phyloP scores from a whole-genome alignment of 306 rosid species.

The Albizia julibrissin region DNA sequence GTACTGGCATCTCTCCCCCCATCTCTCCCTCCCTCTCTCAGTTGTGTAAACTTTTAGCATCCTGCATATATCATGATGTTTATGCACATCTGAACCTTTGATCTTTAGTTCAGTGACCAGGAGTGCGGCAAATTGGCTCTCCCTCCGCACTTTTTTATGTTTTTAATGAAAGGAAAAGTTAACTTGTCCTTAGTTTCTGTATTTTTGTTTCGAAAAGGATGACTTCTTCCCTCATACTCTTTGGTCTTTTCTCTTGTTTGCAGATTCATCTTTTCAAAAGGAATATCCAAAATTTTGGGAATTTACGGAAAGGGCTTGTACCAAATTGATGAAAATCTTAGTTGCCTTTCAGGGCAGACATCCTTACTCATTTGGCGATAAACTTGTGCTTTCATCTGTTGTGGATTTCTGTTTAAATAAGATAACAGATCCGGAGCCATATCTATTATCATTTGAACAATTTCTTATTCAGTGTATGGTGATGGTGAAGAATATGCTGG shows the following conservation, averaged over 20 bases:
- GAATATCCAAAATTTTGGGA: conserved; percentile 78
- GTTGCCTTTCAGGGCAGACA: conserved; percentile 88
- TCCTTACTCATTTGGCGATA: conserved; percentile 90
- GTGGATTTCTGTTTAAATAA: conserved; percentile 82
- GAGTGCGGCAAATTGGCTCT: conserved; percentile 1
- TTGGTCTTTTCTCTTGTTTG: conserved; percentile 30
- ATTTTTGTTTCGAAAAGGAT: conserved; percentile 15
- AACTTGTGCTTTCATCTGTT: conserved; percentile 77
- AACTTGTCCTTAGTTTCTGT: conserved; percentile 29
- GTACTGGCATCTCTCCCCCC: background rate
- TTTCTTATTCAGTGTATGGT: conserved; percentile 97
- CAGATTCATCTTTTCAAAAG: conserved; percentile 87
- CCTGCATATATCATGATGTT: conserved; percentile 8
- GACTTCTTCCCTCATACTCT: conserved; percentile 33
- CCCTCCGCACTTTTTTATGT: background rate
- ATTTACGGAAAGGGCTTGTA: conserved; percentile 76
- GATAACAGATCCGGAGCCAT: conserved; percentile 87
- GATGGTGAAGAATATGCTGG: conserved; percentile 82
- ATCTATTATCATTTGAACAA: conserved; percentile 70
- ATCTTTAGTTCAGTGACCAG: conserved; percentile 4
- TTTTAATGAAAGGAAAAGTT: conserved; percentile 1
- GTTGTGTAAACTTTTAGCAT: background rate
- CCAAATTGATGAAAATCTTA: conserved; percentile 86
- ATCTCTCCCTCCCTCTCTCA: background rate
- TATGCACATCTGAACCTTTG: conserved; percentile 6